phyloP scores from a whole-genome alignment of 1,139 yeast genomes.

The Sugiyamaella grinbergsii region DNA sequence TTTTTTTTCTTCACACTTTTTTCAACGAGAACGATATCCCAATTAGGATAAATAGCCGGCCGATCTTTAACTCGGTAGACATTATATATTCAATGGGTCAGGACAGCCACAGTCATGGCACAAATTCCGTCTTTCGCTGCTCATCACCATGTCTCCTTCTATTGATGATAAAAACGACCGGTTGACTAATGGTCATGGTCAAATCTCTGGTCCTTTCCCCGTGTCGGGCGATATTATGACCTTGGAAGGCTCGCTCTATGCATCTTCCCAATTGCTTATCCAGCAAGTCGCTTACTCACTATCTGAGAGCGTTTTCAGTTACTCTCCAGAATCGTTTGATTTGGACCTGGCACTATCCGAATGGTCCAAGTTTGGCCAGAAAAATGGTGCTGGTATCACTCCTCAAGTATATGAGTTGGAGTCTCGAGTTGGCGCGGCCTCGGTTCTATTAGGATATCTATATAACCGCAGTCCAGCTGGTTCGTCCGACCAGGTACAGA shows the following conservation, averaged over 20 bases:
- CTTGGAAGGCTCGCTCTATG: conserved; percentile 34
- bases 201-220: conserved; percentile 22
- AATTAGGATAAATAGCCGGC: not conserved
- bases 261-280: conserved; percentile 63
- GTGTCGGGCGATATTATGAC: conserved; percentile 32
- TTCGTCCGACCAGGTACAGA: conserved; percentile 31
- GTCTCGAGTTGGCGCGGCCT: conserved; percentile 83
- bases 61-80: not conserved
- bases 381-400: conserved; percentile 56
- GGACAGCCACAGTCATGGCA: conserved; percentile 4
- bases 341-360: conserved; percentile 61
- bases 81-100: not conserved
- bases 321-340: conserved; percentile 62
- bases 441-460: conserved; percentile 74
- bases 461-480: conserved; percentile 37
- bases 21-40: not conserved
- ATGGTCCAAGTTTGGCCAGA: conserved; percentile 56
- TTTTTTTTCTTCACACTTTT: conserved; percentile 5
- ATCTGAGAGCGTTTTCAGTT: conserved; percentile 67
- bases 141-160: conserved; percentile 20
- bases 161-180: conserved; percentile 19
- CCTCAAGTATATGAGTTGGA: conserved; percentile 66
- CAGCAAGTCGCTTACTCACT: conserved; percentile 67
- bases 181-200: conserved; percentile 13
- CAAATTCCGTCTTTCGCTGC: not conserved